Base-by-base conservation (phyloP, 2,329 filamentous ascomycete species). In the Colletotrichum paranaense region DNA sequence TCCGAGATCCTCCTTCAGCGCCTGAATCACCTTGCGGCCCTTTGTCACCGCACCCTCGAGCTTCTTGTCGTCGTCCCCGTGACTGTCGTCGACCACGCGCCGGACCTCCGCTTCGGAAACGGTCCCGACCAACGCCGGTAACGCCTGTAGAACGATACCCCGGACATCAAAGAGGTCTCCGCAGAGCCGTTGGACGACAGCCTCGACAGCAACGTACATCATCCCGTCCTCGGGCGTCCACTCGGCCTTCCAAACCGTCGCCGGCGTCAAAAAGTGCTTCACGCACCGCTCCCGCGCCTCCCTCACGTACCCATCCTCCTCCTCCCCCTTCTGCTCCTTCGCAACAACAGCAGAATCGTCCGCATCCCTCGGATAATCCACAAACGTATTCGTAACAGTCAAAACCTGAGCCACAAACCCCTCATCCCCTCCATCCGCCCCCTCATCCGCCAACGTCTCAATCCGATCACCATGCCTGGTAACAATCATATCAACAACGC, bases 401-500 rank as follows among this genome's bases (percentile, higher is more conserved):
- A 84, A 81, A 1, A 88, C 53, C 75, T 85, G 82, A 3, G 76
- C 74, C 19, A 80, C 75, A 30, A 88, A 81, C 1, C 78, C 24
- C 8, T 76, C 71, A 3, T 80, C 75, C 0, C 80, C 76, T 5
- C 79, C 74, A 2, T 78, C 76, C 2, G 75, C 60, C 5, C n/a
- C 57, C 7, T 58, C 67, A 24, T 66, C 52, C 28, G 72, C 68
- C 38, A 74, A 5, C n/a, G 62, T 63, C 62, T 67, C 72, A 12
- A 95, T 81, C 28, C 90, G 84, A 38, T 88, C 83, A 4, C 87
- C 86, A 76, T 92, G 94, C 1, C 93, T 87, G 5, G 84, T 79
- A 4, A 94, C 85, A 4, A 95, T 83, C 85, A 93, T 87, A 76
- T 95, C 93, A 0, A 88, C 86, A 1, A 93, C 83, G 0, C 83